Percentiles rank a stretch among this genome's conserved stretches.
phyloP scores from a whole-genome alignment of 148 eudicot genomes.

The Rhododendron simsii region DNA sequence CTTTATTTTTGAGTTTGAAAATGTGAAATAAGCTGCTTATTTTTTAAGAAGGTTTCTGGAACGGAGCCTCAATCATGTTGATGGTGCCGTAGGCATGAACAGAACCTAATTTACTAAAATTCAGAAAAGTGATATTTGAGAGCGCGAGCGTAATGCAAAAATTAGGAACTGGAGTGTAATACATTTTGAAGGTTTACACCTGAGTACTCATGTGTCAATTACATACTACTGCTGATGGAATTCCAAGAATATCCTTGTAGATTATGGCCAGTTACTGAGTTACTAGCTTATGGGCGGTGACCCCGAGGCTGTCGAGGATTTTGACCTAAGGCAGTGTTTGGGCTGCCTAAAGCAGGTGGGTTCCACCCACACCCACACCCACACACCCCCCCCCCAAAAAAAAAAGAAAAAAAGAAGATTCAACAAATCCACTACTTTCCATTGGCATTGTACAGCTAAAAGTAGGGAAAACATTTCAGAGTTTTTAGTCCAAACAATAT shows the following conservation, averaged over 20 bases:
- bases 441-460: neutral
- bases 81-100: too few relatives aligned
- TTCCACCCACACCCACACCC: too few relatives aligned
- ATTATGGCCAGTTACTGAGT: neutral
- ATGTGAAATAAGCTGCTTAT: too few relatives aligned
- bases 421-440: neutral
- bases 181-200: neutral
- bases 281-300: slow-evolving; percentile 16
- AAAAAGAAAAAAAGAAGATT: neutral
- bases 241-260: neutral
- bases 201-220: neutral
- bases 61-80: too few relatives aligned
- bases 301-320: slow-evolving; percentile 23
- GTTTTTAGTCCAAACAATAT: neutral
- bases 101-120: too few relatives aligned
- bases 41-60: too few relatives aligned
- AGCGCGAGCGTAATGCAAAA: neutral
- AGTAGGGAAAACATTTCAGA: neutral
- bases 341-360: neutral
- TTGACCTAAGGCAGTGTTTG: slow-evolving; percentile 11
- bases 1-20: too few relatives aligned
- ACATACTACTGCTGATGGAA: neutral
- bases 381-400: neutral
- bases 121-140: too few relatives aligned
- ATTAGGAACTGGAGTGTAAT: neutral